phyloP scores from a whole-genome alignment of 140 eudicot genomes.

The Flaveria floridana region DNA sequence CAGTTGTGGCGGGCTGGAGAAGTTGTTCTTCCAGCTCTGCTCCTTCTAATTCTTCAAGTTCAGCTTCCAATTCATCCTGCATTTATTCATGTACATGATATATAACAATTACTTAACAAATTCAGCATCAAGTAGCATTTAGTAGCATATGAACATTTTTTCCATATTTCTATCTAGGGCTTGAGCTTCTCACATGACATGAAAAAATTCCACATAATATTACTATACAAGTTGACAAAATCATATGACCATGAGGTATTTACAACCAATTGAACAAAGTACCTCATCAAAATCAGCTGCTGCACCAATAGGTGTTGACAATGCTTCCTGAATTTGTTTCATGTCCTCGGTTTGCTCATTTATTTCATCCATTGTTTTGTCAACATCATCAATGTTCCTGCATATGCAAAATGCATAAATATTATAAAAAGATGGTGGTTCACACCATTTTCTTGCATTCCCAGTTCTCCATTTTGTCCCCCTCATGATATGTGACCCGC shows the following conservation, averaged over 20 bases:
- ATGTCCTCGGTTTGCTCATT: conserved; percentile 40
- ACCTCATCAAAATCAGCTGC: conserved; percentile 46
- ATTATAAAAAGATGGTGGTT: conserved; percentile 9
- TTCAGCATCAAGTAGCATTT: neutral
- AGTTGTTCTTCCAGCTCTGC: conserved; percentile 67
- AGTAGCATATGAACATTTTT: conserved; percentile 7
- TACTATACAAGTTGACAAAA: conserved; percentile 9
- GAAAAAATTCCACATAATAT: neutral
- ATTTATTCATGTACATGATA: conserved; percentile 2
- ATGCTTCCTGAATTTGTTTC: conserved; percentile 45
- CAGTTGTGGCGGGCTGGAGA: conserved; percentile 52
- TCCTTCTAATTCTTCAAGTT: conserved; percentile 72
- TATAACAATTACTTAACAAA: conserved; percentile 11
- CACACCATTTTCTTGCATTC: neutral
- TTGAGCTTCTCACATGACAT: neutral
- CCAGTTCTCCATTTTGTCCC: neutral
- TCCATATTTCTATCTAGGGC: neutral
- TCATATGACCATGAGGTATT: neutral
- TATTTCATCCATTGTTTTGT: conserved; percentile 41
- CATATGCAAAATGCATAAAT: neutral
- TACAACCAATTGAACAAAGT: conserved; percentile 4
- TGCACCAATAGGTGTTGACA: conserved; percentile 41
- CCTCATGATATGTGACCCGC: neutral
- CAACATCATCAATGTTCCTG: conserved; percentile 41
- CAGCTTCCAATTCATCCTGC: conserved; percentile 76